Base-by-base conservation (phyloP, 2,329 filamentous ascomycete genomes). In the Aspergillus sp. region DNA sequence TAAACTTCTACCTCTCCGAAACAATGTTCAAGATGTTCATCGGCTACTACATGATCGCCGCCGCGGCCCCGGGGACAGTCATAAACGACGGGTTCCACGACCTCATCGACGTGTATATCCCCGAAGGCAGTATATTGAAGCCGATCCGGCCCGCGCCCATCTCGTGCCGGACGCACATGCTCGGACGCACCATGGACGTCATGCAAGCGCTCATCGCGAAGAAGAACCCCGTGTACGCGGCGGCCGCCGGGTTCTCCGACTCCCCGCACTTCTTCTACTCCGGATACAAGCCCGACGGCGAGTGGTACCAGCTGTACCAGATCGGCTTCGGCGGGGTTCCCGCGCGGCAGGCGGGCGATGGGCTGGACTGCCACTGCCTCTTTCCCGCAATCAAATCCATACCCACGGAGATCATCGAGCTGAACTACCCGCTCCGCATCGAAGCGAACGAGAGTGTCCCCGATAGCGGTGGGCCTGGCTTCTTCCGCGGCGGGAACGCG, bases 1-100 rank as follows among this genome's bases (percentile, higher is more conserved):
- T 83, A 72, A 83, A 84, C 66, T 83, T 79, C 57, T 83, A 80
- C 62, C 74, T 83, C 2, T 81, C 77, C 0, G 76, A 78, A 19
- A 82, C 79, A 22, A 80, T 82, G 79, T 83, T 84, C 72, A 82
- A 80, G 57, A 83, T 84, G 78, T 83, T 83, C 62, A 78, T 83
- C 48, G 81, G 79, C 0, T 74, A 72, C 45, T 82, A 80, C 64
- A 72, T 83, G 3, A 75, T 83, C n/a, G 80, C 81, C 2, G 79
- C 82, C 1, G 80, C 80, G 41, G 81, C 81, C 30, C 81, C 81
- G 0, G 77, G 81, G 22, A 79, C 77, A 25, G 76, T 83, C 13
- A 81, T 83, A 65, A 84, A 84, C 63, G 81, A 83, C 60, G 81
- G 81, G 13, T 82, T 83, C 69, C 81, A 83, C 62, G 81, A 83